Evolutionary conservation across 257 asterid species (phyloP), one percentile per base, ranked within the genome.

Genomic region (Solanum etuberosum): DNA sequence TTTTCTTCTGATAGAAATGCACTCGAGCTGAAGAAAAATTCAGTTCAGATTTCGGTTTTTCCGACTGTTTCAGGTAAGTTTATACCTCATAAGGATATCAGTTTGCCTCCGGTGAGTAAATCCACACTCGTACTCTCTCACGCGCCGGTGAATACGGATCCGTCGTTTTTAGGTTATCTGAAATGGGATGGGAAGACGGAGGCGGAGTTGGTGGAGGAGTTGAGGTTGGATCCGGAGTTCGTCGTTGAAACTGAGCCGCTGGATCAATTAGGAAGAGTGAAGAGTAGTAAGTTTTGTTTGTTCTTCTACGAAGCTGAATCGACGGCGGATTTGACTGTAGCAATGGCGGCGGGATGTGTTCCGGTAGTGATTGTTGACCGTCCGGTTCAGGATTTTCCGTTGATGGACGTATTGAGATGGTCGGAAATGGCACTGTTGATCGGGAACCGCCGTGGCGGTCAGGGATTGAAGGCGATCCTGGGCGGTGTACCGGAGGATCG

Each of bases 21-120:
- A 23, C 93, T 97, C 31, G 99, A 97, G 88, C 92, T 97, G 83
- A 97, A 97, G 95, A 97, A 97, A 86, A 95, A 97, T 67, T 89
- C 98, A 37, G 88, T 97, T 51, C 98, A 95, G 83, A 89, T 96
- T 35, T 93, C 98, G 3, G 84, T 67, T 65, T 97, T 97, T 38
- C 99, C 99, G 42, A 95, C 95, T 9, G 46, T 73, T 21, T 94
- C 99, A 63, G 97, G 96, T 14, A 43, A 88, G 72, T 95, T 93
- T 54, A 85, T 97, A 85, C 99, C 99, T 72, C 99, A 97, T 77
- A 97, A 95, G 87, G 99, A 97, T 90, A 83, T 97, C 9, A 86
- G 95, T 25, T 83, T 94, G 91, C 94, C 99, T 18, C 97, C 98
- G 1, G 3, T 78, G 20, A 18, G 34, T n/a, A 83, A 84, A 3